phyloP scores from a whole-genome alignment of 768 basidiomycete genomes.

The Tephrocybe sp. region DNA sequence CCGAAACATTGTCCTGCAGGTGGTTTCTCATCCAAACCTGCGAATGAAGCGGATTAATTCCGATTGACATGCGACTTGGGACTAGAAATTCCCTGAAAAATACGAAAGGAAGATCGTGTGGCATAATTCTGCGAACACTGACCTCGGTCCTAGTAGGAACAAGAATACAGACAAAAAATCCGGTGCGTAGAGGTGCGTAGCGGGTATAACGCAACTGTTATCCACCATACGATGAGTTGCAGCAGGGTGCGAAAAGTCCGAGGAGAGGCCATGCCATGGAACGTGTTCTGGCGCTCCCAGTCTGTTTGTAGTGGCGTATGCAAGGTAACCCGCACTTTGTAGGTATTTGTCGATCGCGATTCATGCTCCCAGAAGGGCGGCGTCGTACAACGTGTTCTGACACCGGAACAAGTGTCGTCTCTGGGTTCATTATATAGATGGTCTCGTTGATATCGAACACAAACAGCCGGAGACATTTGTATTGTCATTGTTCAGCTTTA shows the following conservation, averaged over 20 bases:
- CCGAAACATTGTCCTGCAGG: slow-evolving; percentile 1
- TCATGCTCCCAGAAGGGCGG: not conserved
- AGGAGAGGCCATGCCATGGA: not conserved
- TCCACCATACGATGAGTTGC: not conserved
- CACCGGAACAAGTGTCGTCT: not conserved
- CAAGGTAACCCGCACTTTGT: not conserved
- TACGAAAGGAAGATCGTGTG: not conserved
- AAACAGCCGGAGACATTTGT: not conserved
- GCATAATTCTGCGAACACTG: not conserved
- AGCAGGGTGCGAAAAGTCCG: not conserved
- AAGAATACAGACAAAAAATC: not conserved
- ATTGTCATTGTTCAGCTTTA: slow-evolving; percentile 1
- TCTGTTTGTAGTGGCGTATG: not conserved
- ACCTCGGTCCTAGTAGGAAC: not conserved
- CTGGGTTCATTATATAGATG: not conserved
- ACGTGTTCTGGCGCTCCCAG: not conserved
- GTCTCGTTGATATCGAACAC: not conserved
- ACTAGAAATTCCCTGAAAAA: not conserved
- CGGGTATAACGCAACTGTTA: not conserved
- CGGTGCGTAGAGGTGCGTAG: slow-evolving; percentile 5
- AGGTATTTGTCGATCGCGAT: not conserved
- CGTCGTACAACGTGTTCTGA: slow-evolving; percentile 5
- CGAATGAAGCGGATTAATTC: not conserved
- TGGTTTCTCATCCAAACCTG: not conserved
- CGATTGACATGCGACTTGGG: not conserved